Base-by-base conservation (phyloP, 768 basidiomycete species). In the Mycena galopus region DNA sequence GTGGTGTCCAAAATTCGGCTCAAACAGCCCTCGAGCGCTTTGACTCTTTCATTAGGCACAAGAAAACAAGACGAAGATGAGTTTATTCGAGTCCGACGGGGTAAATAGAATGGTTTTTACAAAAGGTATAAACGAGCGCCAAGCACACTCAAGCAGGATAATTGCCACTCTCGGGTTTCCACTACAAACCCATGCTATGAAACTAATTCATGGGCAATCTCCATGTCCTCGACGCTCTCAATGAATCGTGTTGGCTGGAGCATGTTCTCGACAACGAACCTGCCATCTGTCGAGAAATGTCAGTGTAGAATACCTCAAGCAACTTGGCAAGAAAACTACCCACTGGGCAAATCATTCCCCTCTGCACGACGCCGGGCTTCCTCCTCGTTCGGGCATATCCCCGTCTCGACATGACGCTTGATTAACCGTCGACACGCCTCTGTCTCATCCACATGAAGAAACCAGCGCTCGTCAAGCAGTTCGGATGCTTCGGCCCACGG, bases 281-380 rank as follows among this genome's bases (percentile, higher is more conserved):
- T 77, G 25, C 86, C 88, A 77, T 89, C 88, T 89, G 53, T 51
- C 58, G 65, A 12, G 60, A 3, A 64, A 42, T 57, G 57, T 56
- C 65, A 56, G 64, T n/a, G 32, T 23, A 11, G 9, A 32, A 11
- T 64, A 63, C 19, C 30, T 73, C 57, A 61, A 59, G 42, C 27
- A 23, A 74, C n/a, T n/a, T n/a, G n/a, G n/a, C n/a, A 60, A 62
- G 70, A 37, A 62, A 51, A 19, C 21, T 47, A 77, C 85, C 72
- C 76, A 95, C 93, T 95, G 29, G 93, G 93, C 69, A 88, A 86
- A 81, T 95, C 94, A 74, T 95, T 96, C 71, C 91, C 86, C 67
- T 90, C 87, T n/a, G 93, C 91, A 68, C 94, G 88, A 89, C 88
- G 88, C 14, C 85, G 73, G 0, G 93, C 95, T 77, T 93, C 91